phyloP scores from a whole-genome alignment of 805 yeast genomes.

The Diddensiella caesifluorescens region DNA sequence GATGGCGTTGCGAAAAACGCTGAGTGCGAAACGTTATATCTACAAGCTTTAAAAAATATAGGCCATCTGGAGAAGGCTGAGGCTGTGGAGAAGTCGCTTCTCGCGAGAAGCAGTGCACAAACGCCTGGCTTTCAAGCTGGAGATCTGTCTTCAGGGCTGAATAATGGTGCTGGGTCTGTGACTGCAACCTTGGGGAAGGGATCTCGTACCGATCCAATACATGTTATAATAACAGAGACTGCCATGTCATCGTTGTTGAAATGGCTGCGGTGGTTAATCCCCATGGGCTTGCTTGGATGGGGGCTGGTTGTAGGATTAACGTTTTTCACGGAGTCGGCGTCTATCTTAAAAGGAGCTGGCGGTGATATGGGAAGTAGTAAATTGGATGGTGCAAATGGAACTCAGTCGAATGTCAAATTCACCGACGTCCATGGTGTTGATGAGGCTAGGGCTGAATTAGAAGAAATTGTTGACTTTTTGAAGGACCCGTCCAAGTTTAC shows the following conservation, averaged over 20 bases:
- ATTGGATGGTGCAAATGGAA: slow-evolving; percentile 74
- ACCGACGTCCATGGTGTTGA: slow-evolving; percentile 96
- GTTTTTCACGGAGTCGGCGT: slow-evolving; percentile 75
- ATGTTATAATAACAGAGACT: slow-evolving; percentile 88
- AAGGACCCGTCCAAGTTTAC: slow-evolving; percentile 96
- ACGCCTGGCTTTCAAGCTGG: slow-evolving; percentile 8
- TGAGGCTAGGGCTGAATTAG: slow-evolving; percentile 95
- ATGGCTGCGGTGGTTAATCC: slow-evolving; percentile 85
- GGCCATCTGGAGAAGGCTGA: slow-evolving; percentile 80
- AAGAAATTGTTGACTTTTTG: slow-evolving; percentile 95
- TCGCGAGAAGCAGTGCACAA: slow-evolving; percentile 29
- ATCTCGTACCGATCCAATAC: slow-evolving; percentile 66
- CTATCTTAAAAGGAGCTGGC: slow-evolving; percentile 57
- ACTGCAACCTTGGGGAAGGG: slow-evolving; percentile 22
- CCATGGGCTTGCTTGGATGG: slow-evolving; percentile 73
- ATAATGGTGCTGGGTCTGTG: slow-evolving; percentile 5
- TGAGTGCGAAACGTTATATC: slow-evolving; percentile 73
- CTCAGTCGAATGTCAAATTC: slow-evolving; percentile 80
- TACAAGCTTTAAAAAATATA: slow-evolving; percentile 70
- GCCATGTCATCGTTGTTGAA: slow-evolving; percentile 70
- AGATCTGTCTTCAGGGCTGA: slow-evolving; percentile 14
- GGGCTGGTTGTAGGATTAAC: slow-evolving; percentile 75
- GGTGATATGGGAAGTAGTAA: slow-evolving; percentile 44
- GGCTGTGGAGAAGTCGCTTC: slow-evolving; percentile 47
- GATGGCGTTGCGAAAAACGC: slow-evolving; percentile 83